Percentiles rank a stretch among this genome's conserved stretches.
Evolutionary conservation across 805 yeast genomes (phyloP).

Genomic region (Wickerhamiella parazyma): DNA sequence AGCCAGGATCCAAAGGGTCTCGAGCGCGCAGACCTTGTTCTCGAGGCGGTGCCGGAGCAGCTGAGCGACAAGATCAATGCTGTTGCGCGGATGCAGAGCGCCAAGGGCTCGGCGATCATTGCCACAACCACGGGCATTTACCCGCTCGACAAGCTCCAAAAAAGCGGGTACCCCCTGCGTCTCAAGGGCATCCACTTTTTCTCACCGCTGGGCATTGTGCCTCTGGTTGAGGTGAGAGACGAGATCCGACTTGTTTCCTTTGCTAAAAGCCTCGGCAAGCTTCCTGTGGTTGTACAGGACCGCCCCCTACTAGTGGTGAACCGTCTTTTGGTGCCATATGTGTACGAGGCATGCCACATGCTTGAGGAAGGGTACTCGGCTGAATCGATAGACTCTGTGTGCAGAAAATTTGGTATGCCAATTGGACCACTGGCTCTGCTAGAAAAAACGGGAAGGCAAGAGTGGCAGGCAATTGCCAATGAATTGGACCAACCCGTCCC

Average conservation of each 20-base stretch:
- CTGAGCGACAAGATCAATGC: not conserved
- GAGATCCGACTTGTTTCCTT: slow-evolving; percentile 4
- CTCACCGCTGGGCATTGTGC: slow-evolving; percentile 2
- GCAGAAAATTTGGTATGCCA: slow-evolving; percentile 5
- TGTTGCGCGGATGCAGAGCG: not conserved
- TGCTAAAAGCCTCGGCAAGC: slow-evolving; percentile 1
- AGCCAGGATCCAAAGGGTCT: not conserved
- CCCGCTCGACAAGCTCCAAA: not conserved
- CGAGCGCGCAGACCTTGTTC: slow-evolving; percentile 1
- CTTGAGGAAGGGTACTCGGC: slow-evolving; percentile 85
- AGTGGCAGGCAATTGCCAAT: slow-evolving; percentile 1
- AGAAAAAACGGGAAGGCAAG: not conserved
- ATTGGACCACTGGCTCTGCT: slow-evolving; percentile 1
- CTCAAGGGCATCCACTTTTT: slow-evolving; percentile 6
- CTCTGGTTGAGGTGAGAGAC: slow-evolving; percentile 4
- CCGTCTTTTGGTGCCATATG: slow-evolving; percentile 9
- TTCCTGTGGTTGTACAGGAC: not conserved
- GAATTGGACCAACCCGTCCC: not conserved
- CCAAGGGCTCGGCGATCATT: not conserved
- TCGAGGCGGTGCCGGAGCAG: slow-evolving; percentile 6
- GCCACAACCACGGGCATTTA: slow-evolving; percentile 4
- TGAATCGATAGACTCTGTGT: slow-evolving; percentile 17
- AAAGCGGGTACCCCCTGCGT: not conserved
- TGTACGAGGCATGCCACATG: slow-evolving; percentile 86
- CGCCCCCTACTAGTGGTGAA: slow-evolving; percentile 1